These are phyloP conservation scores for Omphalotus guepiniiformis DNA, from an alignment of 768 basidiomycete genomes.

Conservation along the genomic window DNA sequence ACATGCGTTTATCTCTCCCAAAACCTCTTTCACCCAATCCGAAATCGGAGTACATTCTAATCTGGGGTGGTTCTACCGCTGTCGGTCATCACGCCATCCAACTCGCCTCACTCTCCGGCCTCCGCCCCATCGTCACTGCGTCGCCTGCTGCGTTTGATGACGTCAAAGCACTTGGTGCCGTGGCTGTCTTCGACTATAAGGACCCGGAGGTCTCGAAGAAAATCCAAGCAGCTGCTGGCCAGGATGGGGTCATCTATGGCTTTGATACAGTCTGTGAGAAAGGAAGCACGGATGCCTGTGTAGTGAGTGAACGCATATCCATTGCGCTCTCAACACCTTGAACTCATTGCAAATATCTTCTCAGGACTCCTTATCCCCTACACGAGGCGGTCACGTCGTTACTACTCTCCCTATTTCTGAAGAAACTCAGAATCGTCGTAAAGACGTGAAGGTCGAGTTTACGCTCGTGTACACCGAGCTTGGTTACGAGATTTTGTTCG, in stretches of 20 bases:
- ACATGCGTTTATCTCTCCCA: constrained; percentile 5
- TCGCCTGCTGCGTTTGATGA: constrained; percentile 1
- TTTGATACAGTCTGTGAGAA: constrained; percentile 2
- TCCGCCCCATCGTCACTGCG: constrained; percentile 5
- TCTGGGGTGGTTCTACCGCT: constrained; percentile 7
- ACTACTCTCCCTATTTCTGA: constrained; percentile 2
- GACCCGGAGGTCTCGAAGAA: neutral
- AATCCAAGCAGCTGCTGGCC: constrained; percentile 4
- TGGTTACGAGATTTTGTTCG: constrained; percentile 1
- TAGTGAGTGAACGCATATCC: neutral
- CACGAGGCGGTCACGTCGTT: neutral
- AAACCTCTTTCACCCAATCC: neutral
- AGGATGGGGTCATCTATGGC: neutral
- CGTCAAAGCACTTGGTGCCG: constrained; percentile 5
- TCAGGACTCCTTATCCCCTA: neutral
- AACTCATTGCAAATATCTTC: neutral
- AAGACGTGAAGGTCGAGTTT: constrained; percentile 6
- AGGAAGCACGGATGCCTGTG: neutral
- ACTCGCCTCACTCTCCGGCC: constrained; percentile 1
- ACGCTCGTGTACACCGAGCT: constrained; percentile 4
- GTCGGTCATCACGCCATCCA: constrained; percentile 7
- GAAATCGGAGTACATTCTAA: neutral
- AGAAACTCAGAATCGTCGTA: constrained; percentile 2
- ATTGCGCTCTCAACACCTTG: no score
- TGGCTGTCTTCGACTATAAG: constrained; percentile 2